A percentile compares a stretch with the other conserved stretches of the same genome.
Evolutionary conservation across 768 basidiomycete genomes (phyloP).

Genomic region (Tylopilus vinaceipallidus): DNA sequence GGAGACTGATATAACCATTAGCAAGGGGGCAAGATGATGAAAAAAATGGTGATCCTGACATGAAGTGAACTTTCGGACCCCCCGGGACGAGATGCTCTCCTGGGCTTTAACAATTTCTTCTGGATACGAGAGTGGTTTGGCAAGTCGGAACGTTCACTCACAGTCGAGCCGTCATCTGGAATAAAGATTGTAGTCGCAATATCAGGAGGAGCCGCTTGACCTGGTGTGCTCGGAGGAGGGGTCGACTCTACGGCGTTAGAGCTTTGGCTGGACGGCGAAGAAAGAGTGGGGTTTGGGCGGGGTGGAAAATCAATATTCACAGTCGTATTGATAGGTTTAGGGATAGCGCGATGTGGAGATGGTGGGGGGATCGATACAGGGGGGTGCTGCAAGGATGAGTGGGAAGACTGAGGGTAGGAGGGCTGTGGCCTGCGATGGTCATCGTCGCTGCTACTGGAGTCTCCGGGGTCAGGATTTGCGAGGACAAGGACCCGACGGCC

Average conservation of each 20-base stretch:
- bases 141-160: constrained; percentile 30
- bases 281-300: constrained; percentile 54
- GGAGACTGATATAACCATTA: constrained; percentile 27
- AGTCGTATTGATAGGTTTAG: constrained; percentile 23
- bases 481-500: constrained; percentile 50
- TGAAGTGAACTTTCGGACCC: constrained; percentile 28
- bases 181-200: constrained; percentile 38
- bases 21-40: constrained; percentile 4
- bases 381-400: constrained; percentile 25
- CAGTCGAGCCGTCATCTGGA: constrained; percentile 35
- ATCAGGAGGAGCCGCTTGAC: constrained; percentile 43
- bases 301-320: constrained; percentile 39
- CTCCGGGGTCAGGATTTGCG: constrained; percentile 59
- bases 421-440: constrained; percentile 23
- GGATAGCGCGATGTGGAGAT: constrained; percentile 19
- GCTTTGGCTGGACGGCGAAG: constrained; percentile 67
- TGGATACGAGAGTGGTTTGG: constrained; percentile 30
- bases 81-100: constrained; percentile 31
- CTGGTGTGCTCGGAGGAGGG: constrained; percentile 70
- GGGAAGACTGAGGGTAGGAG: constrained; percentile 23
- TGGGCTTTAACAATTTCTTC: constrained; percentile 30
- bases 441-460: constrained; percentile 39
- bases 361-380: constrained; percentile 24
- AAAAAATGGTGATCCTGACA: constrained; percentile 8
- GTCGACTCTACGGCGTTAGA: constrained; percentile 63